These are phyloP conservation scores for Tanacetum coccineum DNA, from an alignment of 129 eudicot species.

Conservation along the genomic window DNA sequence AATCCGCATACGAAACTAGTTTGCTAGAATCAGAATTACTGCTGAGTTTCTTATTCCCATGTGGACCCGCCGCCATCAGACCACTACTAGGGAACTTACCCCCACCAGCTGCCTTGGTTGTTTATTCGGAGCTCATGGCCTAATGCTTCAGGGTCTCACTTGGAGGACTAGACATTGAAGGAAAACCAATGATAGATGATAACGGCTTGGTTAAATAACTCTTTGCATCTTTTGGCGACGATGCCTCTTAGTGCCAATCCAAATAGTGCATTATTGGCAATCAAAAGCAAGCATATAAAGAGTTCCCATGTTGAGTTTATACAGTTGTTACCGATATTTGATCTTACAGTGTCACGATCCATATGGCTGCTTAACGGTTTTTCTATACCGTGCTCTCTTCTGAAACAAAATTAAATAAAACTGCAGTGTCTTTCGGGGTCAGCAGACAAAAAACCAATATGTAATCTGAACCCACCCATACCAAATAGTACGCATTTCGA, in stretches of 20 bases:
- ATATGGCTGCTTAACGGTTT: conserved; percentile 60
- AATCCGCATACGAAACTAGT: not conserved
- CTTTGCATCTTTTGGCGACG: conserved; percentile 42
- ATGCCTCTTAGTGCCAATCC: conserved; percentile 57
- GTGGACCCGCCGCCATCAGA: not conserved
- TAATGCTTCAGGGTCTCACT: conserved; percentile 65
- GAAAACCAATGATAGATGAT: conserved; percentile 36
- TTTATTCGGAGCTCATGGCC: conserved; percentile 39
- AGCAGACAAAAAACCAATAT: not conserved
- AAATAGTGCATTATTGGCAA: conserved; percentile 80
- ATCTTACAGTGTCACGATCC: conserved; percentile 68
- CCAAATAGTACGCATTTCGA: no score
- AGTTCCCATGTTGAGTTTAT: conserved; percentile 64
- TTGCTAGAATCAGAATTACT: conserved; percentile 29
- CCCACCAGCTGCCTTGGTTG: conserved; percentile 27
- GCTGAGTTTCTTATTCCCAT: conserved; percentile 29
- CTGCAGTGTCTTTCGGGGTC: not conserved
- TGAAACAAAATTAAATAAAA: not conserved
- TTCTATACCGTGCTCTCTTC: conserved; percentile 87
- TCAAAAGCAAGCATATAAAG: no score
- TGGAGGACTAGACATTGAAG: conserved; percentile 55
- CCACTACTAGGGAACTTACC: conserved; percentile 28
- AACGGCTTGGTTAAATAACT: conserved; percentile 26
- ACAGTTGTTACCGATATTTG: conserved; percentile 51
- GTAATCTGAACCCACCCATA: no score